Base-by-base conservation (phyloP, 805 yeast species). In the Komagataella ulmi region DNA sequence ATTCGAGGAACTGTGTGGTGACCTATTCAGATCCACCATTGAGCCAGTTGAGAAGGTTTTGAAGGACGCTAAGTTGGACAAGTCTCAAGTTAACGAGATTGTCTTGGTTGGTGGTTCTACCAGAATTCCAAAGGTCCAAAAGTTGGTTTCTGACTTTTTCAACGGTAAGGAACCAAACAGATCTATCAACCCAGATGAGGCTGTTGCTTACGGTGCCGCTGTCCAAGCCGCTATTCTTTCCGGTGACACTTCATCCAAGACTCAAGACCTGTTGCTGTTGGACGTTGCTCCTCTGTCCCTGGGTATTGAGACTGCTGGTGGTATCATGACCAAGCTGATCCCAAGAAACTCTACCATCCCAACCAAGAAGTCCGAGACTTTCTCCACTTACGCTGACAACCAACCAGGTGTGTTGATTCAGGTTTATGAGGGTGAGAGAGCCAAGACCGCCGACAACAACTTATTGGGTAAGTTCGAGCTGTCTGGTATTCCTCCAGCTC, bases 221-320 rank as follows among this genome's bases (percentile, higher is more conserved):
- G 97, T 89, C 61, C 97, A 89, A 79, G 97, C 96, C 60, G 97
- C 97, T 61, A 89, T 89, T 68, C 80, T 89, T 68, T 81, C 96
- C 54, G 97, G 97, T 75, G 96, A 89, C 48, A 83, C 88, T 59
- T 81, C 86, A 61, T 93, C 85, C 58, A 95, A 88, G 73, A 89
- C 96, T 72, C 88, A 90, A 76, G 97, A 88, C 76, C 81, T 90
- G 71, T 83, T 91, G 65, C 82, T 90, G 70, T 83, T 90, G 75
- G 98, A 90, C 79, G 98, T 91, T 65, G 90, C 90, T 69, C 99
- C 99, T 72, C 84, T 91, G 71, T 90, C 98, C 61, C 81, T 91
- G 69, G 99, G 99, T 88, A 96, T 91, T 74, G 98, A 96, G 78
- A 93, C 93, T 86, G 93, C 90, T 77, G 99, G 99, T 77, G 95